phyloP scores from a whole-genome alignment of 768 basidiomycete species.

The Amanita fuliginea region DNA sequence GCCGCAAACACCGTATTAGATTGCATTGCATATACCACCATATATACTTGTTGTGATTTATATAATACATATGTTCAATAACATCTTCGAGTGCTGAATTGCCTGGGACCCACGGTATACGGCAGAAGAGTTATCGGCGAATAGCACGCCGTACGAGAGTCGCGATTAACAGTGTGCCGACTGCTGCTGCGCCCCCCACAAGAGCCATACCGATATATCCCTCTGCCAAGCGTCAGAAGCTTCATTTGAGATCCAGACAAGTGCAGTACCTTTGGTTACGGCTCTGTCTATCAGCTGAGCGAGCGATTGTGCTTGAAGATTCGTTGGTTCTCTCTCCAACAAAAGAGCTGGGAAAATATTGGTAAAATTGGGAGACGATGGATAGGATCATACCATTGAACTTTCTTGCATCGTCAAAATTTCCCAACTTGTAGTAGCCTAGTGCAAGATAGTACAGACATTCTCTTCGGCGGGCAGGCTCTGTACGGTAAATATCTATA shows the following conservation, averaged over 20 bases:
- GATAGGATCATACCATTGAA: constrained; percentile 70
- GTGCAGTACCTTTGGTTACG: constrained; percentile 59
- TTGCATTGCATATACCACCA: too few relatives aligned
- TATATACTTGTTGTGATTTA: too few relatives aligned
- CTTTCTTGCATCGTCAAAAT: constrained; percentile 83
- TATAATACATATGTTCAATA: too few relatives aligned
- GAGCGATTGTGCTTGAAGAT: constrained; percentile 87
- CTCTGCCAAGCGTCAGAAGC: constrained; percentile 36
- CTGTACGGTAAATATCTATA: constrained; percentile 92
- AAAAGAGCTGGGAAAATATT: constrained; percentile 48
- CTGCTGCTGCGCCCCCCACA: constrained; percentile 80
- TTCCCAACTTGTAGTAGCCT: constrained; percentile 94
- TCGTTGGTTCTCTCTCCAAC: constrained; percentile 85
- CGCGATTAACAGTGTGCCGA: constrained; percentile 68
- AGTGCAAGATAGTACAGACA: constrained; percentile 95
- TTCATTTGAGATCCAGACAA: neutral
- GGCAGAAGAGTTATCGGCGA: constrained; percentile 28
- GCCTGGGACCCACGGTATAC: neutral
- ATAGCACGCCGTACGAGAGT: constrained; percentile 77
- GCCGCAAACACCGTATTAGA: neutral
- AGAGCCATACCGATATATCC: constrained; percentile 99
- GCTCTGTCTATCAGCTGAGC: constrained; percentile 77
- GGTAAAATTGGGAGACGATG: neutral
- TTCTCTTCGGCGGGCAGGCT: constrained; percentile 81
- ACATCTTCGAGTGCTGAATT: neutral